These are phyloP conservation scores for Aspergillus carbonarius DNA, from an alignment of 2,329 filamentous ascomycete species.

Conservation along the genomic window DNA sequence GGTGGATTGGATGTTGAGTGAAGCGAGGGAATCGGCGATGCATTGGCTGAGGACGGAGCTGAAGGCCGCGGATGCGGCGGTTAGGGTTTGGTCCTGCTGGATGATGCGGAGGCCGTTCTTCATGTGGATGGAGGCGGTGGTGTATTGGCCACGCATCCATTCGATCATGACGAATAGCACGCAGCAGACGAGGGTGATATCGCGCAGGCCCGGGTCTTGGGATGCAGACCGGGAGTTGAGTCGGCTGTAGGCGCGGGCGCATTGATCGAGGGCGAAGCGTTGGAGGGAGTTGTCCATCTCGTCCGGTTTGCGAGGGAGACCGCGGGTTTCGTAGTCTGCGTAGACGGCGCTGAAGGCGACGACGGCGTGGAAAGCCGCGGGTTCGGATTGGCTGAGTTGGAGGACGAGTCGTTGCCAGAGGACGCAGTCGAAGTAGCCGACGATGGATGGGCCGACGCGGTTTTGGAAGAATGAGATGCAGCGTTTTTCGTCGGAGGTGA, in stretches of 20 bases:
- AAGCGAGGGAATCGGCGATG: neutral
- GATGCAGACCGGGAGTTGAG: neutral
- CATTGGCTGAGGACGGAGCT: neutral
- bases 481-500: neutral
- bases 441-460: neutral
- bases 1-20: neutral
- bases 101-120: neutral
- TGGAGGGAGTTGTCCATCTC: neutral
- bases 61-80: neutral
- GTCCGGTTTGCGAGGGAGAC: neutral
- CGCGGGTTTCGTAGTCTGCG: neutral
- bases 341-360: neutral
- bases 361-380: neutral
- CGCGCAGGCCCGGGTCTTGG: neutral
- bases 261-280: neutral
- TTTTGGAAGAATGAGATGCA: neutral
- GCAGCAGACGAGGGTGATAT: neutral
- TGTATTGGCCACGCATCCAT: neutral
- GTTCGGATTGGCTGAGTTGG: neutral
- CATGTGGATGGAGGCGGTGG: neutral
- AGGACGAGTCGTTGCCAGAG: neutral
- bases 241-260: neutral
- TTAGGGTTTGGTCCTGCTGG: neutral
- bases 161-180: neutral
- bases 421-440: neutral